Conservation (phyloP, 75 land plant genomes). For the Picea sitchensis region DNA sequence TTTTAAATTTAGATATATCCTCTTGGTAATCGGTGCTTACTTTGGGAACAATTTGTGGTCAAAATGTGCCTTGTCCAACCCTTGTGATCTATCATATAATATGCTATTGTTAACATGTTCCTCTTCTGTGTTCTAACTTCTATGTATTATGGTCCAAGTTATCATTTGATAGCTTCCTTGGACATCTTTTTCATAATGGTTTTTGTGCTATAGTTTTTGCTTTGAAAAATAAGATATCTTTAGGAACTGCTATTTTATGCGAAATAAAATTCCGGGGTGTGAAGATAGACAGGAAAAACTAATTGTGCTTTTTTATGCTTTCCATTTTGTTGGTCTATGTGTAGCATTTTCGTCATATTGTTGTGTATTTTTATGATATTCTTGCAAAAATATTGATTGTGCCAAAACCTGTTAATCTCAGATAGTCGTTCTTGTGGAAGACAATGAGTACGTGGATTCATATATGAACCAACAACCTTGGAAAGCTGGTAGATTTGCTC, state of each 20-base stretch:
- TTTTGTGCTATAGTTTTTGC: background rate
- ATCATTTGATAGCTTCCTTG: background rate
- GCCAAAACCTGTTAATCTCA: conserved; percentile 12
- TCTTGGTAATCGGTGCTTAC: background rate
- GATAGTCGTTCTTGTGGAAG: conserved; percentile 91
- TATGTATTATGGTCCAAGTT: background rate
- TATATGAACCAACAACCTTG: conserved; percentile 80
- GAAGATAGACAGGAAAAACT: no score
- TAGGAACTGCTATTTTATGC: no score
- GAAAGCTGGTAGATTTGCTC: conserved; percentile 92
- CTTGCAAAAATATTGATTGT: no score
- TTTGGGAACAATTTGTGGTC: background rate
- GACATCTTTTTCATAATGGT: background rate
- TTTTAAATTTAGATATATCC: no score
- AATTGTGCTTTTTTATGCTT: background rate
- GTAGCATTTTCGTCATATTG: background rate
- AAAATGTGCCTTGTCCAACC: background rate
- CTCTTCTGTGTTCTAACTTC: background rate
- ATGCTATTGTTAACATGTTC: background rate
- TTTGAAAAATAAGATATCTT: background rate
- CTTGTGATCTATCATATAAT: background rate
- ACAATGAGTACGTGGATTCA: conserved; percentile 74
- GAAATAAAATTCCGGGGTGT: no score
- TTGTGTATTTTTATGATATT: no score
- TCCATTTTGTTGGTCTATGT: background rate